Conservation (phyloP, 2,329 filamentous ascomycete species). For the Rutstroemia sp. region DNA sequence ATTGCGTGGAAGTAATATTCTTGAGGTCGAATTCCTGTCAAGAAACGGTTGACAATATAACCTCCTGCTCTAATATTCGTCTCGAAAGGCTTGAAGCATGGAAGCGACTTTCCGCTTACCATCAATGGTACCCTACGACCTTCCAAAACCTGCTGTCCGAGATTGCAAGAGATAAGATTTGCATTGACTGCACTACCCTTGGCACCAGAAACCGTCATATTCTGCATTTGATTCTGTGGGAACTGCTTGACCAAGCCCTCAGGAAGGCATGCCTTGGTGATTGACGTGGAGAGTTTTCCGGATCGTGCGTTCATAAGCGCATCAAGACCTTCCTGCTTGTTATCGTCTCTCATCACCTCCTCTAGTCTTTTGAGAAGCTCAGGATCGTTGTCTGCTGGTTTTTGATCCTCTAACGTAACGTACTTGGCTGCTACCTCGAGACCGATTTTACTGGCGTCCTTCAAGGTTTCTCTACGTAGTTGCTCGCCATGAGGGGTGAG, state of each 20-base stretch:
- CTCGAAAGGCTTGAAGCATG: conserved; percentile 89
- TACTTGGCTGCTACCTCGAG: conserved; percentile 78
- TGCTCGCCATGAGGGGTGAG: conserved; percentile 75
- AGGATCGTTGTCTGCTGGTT: conserved; percentile 54
- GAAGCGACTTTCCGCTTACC: conserved; percentile 94
- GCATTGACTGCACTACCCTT: conserved; percentile 93
- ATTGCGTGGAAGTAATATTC: conserved; percentile 99
- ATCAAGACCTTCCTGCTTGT: conserved; percentile 87
- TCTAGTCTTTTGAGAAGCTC: conserved; percentile 75
- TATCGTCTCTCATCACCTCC: conserved; percentile 83
- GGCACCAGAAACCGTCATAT: conserved; percentile 94
- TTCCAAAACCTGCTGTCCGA: conserved; percentile 94
- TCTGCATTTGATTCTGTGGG: conserved; percentile 97
- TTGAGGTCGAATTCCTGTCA: conserved; percentile 93
- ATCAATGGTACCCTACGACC: conserved; percentile 91
- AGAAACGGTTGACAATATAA: conserved; percentile 91
- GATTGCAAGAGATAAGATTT: conserved; percentile 93
- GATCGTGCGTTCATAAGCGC: conserved; percentile 70
- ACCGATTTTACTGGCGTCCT: conserved; percentile 61
- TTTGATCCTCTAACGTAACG: conserved; percentile 67
- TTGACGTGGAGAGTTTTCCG: conserved; percentile 63
- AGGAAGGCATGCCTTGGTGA: conserved; percentile 76
- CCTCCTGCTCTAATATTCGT: conserved; percentile 84
- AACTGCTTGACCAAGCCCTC: conserved; percentile 81
- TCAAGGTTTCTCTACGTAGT: conserved; percentile 59